These are phyloP conservation scores for Carex pumila DNA, from an alignment of 176 grass and related monocot species.

Conservation along the genomic window DNA sequence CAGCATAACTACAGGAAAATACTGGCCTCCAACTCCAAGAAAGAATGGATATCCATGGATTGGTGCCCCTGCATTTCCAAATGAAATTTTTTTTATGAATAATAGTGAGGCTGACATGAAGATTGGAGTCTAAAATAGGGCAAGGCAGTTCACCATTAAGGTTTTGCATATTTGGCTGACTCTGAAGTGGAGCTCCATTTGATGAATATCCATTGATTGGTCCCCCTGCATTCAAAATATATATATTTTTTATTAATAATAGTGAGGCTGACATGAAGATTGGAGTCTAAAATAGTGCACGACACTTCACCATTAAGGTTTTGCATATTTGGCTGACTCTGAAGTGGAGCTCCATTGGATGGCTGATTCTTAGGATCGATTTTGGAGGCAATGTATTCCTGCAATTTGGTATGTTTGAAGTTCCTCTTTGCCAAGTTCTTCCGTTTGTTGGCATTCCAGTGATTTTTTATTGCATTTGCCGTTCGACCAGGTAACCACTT, in stretches of 20 bases:
- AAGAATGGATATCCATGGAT: neutral
- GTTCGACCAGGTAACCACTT: slow-evolving; percentile 12
- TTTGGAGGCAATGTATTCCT: slow-evolving; percentile 7
- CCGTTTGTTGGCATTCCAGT: slow-evolving; percentile 26
- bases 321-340: neutral
- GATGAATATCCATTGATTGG: neutral
- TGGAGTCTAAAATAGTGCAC: neutral
- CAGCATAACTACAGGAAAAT: neutral
- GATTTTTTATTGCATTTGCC: slow-evolving; percentile 28
- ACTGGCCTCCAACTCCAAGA: neutral
- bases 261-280: neutral
- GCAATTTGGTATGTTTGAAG: neutral
- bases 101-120: neutral
- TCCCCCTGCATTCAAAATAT: neutral
- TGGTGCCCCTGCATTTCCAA: neutral
- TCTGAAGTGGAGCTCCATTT: neutral
- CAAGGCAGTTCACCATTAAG: neutral
- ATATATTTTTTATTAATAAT: neutral
- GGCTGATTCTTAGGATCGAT: neutral
- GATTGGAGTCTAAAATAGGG: neutral
- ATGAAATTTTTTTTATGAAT: neutral
- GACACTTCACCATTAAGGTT: neutral
- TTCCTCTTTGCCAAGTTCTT: slow-evolving; percentile 3
- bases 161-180: neutral
- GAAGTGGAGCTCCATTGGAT: neutral